Conservation (phyloP, 352 stramenopile genomes). For the Pythium monospermum region DNA sequence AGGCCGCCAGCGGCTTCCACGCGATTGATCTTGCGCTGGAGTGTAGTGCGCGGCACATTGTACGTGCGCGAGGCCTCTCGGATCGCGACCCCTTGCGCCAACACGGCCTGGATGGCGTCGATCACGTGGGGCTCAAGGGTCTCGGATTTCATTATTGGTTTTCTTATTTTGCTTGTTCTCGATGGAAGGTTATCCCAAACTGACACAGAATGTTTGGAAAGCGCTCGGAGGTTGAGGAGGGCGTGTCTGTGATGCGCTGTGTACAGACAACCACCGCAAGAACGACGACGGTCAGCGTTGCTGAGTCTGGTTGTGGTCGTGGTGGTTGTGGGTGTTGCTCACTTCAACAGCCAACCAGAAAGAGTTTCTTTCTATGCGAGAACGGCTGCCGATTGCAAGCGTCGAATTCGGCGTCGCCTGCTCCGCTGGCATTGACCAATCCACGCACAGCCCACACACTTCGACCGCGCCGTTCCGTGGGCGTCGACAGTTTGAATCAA, state of each 20-base stretch:
- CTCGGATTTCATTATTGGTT: conserved; percentile 21
- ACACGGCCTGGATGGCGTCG: conserved; percentile 56
- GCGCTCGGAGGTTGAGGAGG: too few species aligned
- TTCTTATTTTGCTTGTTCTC: not conserved
- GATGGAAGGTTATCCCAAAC: not conserved
- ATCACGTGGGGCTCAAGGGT: conserved; percentile 40
- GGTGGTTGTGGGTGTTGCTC: too few species aligned
- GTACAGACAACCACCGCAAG: too few species aligned
- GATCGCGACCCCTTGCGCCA: conserved; percentile 55
- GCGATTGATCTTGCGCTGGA: conserved; percentile 62
- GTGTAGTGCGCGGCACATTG: conserved; percentile 60
- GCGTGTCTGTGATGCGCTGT: too few species aligned
- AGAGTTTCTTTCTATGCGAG: conserved; percentile 1
- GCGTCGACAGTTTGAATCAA: too few species aligned
- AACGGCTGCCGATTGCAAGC: conserved; percentile 12
- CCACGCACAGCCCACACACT: not conserved
- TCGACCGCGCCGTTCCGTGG: too few species aligned
- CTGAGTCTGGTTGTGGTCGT: not conserved
- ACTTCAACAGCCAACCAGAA: conserved; percentile 25
- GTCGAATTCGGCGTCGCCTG: conserved; percentile 15
- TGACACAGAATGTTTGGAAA: too few species aligned
- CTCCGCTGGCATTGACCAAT: conserved; percentile 16
- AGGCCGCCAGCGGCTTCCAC: conserved; percentile 5
- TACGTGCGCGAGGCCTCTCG: conserved; percentile 68
- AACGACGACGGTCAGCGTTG: not conserved